Conservation (phyloP, 2,329 filamentous ascomycete species). For the Penicillium nordicum region DNA sequence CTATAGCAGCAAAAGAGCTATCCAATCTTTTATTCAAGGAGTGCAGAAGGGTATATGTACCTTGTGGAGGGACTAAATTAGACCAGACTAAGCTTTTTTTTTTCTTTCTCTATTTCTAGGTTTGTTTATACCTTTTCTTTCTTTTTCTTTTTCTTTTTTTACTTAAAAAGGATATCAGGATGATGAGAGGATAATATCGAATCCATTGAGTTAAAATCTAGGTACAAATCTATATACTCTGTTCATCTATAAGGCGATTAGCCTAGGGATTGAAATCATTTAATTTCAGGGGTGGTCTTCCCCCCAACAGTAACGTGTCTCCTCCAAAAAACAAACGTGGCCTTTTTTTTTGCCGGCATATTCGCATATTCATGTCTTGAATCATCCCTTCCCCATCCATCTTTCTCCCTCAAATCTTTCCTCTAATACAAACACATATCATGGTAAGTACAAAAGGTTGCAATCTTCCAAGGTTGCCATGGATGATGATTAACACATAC, state of each 20-base stretch:
- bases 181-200: not conserved
- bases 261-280: not conserved
- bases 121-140: not conserved
- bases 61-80: not conserved
- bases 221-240: not conserved
- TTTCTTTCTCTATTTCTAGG: not conserved
- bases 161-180: no score
- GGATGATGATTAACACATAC: not conserved
- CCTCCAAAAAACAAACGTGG: constrained; percentile 10
- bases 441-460: not conserved
- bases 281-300: not conserved
- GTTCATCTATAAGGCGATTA: no score
- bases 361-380: constrained; percentile 2
- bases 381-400: not conserved
- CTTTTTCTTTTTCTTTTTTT: not conserved
- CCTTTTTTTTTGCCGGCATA: constrained; percentile 12
- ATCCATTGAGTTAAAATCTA: not conserved
- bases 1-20: not conserved
- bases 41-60: not conserved
- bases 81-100: not conserved
- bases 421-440: not conserved
- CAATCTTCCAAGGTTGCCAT: not conserved
- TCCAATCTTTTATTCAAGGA: not conserved
- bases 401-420: not conserved
- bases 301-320: not conserved